Percentiles rank a stretch among this genome's conserved stretches.
Evolutionary conservation across 2,329 filamentous ascomycete species (phyloP).

Genomic region (Diaporthe sp.): DNA sequence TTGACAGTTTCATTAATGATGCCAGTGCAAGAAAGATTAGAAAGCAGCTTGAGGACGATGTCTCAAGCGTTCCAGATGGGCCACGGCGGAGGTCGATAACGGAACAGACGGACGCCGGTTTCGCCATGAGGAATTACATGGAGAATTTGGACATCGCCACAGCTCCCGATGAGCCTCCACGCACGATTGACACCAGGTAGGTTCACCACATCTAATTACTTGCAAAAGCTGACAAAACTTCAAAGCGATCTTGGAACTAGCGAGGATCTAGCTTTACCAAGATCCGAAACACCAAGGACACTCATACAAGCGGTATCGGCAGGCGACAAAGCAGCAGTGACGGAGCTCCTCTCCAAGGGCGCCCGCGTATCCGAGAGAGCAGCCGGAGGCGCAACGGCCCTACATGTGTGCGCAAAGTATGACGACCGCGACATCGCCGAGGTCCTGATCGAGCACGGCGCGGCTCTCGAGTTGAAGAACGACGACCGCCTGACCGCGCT

Average conservation of each 20-base stretch:
- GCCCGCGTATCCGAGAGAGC: slow-evolving; percentile 2
- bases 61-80: neutral
- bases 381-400: neutral
- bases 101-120: neutral
- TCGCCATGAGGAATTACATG: neutral
- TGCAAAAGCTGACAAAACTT: neutral
- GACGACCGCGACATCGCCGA: slow-evolving; percentile 3
- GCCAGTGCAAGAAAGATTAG: neutral
- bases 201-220: neutral
- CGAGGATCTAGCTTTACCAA: neutral
- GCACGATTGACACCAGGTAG: neutral
- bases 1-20: neutral
- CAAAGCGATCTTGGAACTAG: neutral
- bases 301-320: neutral
- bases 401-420: slow-evolving; percentile 9
- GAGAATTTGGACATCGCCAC: neutral
- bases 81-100: neutral
- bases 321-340: slow-evolving; percentile 7
- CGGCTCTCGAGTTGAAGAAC: neutral
- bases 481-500: neutral
- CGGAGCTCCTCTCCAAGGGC: neutral
- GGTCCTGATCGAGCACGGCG: neutral
- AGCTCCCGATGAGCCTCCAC: neutral
- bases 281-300: neutral
- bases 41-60: slow-evolving; percentile 1